Evolutionary conservation across 1,139 yeast species (phyloP), one percentile per base, ranked within the genome.

Genomic region (Saccharomyces hybrid): DNA sequence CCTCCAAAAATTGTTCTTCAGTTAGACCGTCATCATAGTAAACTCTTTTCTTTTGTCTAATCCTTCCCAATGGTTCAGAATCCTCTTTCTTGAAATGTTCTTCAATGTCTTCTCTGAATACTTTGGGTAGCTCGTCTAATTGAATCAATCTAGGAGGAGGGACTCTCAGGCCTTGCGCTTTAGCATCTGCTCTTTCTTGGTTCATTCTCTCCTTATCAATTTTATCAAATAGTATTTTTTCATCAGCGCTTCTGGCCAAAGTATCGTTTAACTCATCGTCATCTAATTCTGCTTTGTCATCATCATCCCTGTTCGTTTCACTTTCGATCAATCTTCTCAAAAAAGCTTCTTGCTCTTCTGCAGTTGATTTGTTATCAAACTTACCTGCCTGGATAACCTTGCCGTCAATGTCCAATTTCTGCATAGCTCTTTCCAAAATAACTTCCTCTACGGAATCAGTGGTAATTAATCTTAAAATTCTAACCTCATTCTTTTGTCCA

Each of bases 311-410:
- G 69, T 91, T 93, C 32, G 86, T 61, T 4, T 63, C 75, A 56
- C 82, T 78, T 67, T 93, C 99, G 13, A 93, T 74, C 60, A 93
- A 78, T 55, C 87, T 79, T 66, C 95, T 83, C 74, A 93, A 78
- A 58, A 88, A 87, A 26, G 95, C 97, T 69, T 93, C 99, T 71
- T 93, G 98, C 72, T 93, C 99, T 71, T 93, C 98, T 3, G 96
- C 81, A 1, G 98, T 93, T 6, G 97, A 88, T 73, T 93, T 93
- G 70, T 93, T 91, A 74, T 93, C 98, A 66, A 93, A 93, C 70
- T 93, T 93, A 78, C 99, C 99, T 2, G 99, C 99, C 72, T 93
- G 99, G 71, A 93, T 93, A 61, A 93, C 99, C 70, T 93, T 93
- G 52, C 98, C 99, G 70, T 93, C 99, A 65, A 93, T 91, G 63